These are phyloP conservation scores for Sporothrix variecibatus DNA, from an alignment of 2,329 filamentous ascomycete genomes.

Conservation along the genomic window DNA sequence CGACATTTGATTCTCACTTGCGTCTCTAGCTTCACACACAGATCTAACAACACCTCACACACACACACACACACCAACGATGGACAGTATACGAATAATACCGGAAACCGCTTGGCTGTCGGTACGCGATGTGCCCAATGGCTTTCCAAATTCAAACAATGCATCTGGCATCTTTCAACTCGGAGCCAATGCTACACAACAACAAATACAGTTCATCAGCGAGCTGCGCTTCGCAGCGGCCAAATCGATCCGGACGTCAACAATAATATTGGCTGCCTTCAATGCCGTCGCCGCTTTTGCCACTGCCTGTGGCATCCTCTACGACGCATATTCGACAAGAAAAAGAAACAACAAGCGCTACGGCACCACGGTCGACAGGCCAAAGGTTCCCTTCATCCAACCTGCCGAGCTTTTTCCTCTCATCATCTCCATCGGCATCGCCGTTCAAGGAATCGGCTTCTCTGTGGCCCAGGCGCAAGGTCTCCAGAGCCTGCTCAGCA, in stretches of 20 bases:
- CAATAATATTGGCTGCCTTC: slow-evolving; percentile 62
- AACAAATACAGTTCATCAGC: slow-evolving; percentile 46
- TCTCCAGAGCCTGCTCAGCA: slow-evolving; percentile 51
- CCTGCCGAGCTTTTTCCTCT: slow-evolving; percentile 57
- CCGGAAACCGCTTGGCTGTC: slow-evolving; percentile 36
- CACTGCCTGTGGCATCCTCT: slow-evolving; percentile 58
- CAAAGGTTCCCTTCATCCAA: slow-evolving; percentile 47
- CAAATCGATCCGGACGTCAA: slow-evolving; percentile 62
- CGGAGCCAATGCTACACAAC: slow-evolving; percentile 45
- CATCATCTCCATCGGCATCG: slow-evolving; percentile 58
- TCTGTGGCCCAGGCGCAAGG: slow-evolving; percentile 59
- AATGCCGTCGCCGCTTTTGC: slow-evolving; percentile 61
- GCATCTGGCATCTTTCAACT: slow-evolving; percentile 33
- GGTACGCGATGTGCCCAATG: slow-evolving; percentile 35
- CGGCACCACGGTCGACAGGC: slow-evolving; percentile 39
- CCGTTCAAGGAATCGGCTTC: slow-evolving; percentile 60
- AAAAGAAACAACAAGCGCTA: slow-evolving; percentile 46
- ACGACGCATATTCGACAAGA: slow-evolving; percentile 54
- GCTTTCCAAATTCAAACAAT: slow-evolving; percentile 21
- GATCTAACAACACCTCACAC: neutral
- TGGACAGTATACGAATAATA: slow-evolving; percentile 32
- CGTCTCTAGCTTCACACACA: neutral
- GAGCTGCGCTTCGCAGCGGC: slow-evolving; percentile 54
- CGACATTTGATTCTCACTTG: neutral
- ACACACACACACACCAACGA: slow-evolving; percentile 17